Evolutionary conservation across 1,284 basidiomycete genomes (phyloP).

Genomic region (Trichosporon faecale): DNA sequence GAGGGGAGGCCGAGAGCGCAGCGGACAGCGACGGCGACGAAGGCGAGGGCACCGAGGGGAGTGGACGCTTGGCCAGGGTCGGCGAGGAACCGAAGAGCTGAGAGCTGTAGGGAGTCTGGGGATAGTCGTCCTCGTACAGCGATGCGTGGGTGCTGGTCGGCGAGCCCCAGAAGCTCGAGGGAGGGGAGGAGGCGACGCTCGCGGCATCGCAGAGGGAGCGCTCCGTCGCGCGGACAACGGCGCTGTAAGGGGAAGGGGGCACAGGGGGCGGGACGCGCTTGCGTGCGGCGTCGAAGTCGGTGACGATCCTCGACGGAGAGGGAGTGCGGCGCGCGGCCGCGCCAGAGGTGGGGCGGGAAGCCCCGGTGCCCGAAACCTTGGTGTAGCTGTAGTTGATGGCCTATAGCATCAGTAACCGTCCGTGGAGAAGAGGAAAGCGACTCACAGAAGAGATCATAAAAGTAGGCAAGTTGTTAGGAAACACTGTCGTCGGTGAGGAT

Average conservation of each 20-base stretch:
- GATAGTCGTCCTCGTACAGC: not conserved
- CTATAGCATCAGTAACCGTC: not conserved
- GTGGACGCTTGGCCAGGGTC: not conserved
- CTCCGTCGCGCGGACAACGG: not conserved
- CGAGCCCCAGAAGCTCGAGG: not conserved
- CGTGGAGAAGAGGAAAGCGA: too few species aligned
- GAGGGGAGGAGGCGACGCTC: not conserved
- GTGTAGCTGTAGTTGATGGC: not conserved
- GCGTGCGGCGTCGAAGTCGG: not conserved
- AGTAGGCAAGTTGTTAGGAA: not conserved
- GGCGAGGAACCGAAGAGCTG: not conserved
- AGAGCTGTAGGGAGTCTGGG: not conserved
- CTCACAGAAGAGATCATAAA: conserved; percentile 2
- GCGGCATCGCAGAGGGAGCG: not conserved
- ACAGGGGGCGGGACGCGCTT: not conserved
- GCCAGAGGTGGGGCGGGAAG: not conserved
- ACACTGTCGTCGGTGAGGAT: conserved; percentile 7
- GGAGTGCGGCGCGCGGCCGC: not conserved
- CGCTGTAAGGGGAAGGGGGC: not conserved
- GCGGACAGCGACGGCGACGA: not conserved
- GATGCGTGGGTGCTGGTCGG: not conserved
- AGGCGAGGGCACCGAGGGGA: not conserved
- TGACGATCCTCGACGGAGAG: not conserved
- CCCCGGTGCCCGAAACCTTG: conserved; percentile 4
- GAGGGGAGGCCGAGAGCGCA: not conserved